Evolutionary conservation across 768 basidiomycete genomes (phyloP).

Genomic region (Psilocybe cyanescens): DNA sequence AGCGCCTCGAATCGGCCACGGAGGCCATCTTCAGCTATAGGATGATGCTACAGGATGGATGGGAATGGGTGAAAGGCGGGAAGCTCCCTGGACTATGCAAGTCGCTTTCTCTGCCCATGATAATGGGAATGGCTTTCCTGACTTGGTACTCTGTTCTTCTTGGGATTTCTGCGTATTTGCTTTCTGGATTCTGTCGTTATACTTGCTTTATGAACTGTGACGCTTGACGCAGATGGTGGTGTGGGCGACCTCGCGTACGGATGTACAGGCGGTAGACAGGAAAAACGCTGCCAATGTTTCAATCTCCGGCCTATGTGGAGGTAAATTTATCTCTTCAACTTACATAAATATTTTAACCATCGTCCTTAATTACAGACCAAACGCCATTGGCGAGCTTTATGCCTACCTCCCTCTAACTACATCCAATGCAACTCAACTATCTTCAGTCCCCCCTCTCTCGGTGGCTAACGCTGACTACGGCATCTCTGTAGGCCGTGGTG

Average conservation of each 20-base stretch:
- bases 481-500: constrained; percentile 67
- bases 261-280: constrained; percentile 71
- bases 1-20: constrained; percentile 41
- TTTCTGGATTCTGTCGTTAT: too few species aligned
- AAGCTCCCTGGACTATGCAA: constrained; percentile 75
- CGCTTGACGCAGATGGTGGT: constrained; percentile 49
- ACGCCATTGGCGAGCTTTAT: constrained; percentile 67
- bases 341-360: neutral
- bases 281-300: constrained; percentile 69
- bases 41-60: constrained; percentile 63
- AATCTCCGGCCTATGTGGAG: constrained; percentile 78
- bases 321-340: constrained; percentile 31
- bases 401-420: constrained; percentile 63
- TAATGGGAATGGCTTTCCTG: neutral
- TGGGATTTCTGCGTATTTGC: too few species aligned
- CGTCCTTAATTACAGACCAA: constrained; percentile 35
- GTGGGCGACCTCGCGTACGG: constrained; percentile 58
- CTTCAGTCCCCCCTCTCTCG: constrained; percentile 51
- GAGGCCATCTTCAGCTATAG: constrained; percentile 70
- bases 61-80: constrained; percentile 75
- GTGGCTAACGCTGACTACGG: constrained; percentile 62
- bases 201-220: neutral
- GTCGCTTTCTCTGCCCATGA: constrained; percentile 25
- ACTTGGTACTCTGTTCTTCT: neutral
- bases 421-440: constrained; percentile 45